These are phyloP conservation scores for Rosa chinensis DNA, from an alignment of 306 rosid genomes.

Conservation along the genomic window DNA sequence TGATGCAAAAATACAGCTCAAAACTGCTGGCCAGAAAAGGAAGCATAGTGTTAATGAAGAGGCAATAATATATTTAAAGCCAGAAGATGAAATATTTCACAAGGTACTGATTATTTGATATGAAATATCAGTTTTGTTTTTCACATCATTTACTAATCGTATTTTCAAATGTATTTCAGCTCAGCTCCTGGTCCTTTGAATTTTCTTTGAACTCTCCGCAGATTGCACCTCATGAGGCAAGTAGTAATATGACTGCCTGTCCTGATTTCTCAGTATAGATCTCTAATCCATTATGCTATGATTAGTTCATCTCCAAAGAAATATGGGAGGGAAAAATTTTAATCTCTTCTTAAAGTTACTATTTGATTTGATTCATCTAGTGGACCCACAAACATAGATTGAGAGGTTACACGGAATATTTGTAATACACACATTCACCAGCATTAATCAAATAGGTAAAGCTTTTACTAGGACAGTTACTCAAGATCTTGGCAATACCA, in stretches of 20 bases:
- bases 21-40: slow-evolving; percentile 42
- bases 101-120: slow-evolving; percentile 46
- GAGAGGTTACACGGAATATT: background rate
- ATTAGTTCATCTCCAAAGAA: background rate
- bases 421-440: background rate
- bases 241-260: slow-evolving; percentile 10
- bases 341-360: background rate
- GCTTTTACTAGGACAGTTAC: background rate
- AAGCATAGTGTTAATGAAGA: slow-evolving; percentile 38
- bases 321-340: background rate
- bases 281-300: background rate
- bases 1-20: slow-evolving; percentile 47
- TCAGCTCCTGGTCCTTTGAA: slow-evolving; percentile 67
- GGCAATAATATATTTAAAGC: slow-evolving; percentile 57
- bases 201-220: slow-evolving; percentile 60
- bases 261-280: background rate
- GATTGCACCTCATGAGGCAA: slow-evolving; percentile 63
- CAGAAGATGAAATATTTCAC: slow-evolving; percentile 82
- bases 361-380: background rate
- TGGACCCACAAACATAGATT: background rate
- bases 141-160: background rate
- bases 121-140: background rate
- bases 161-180: slow-evolving; percentile 49
- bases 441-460: background rate
- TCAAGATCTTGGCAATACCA: background rate